Base-by-base conservation (phyloP, 1,284 basidiomycete species). In the Melanopsichium pennsylvanicum region DNA sequence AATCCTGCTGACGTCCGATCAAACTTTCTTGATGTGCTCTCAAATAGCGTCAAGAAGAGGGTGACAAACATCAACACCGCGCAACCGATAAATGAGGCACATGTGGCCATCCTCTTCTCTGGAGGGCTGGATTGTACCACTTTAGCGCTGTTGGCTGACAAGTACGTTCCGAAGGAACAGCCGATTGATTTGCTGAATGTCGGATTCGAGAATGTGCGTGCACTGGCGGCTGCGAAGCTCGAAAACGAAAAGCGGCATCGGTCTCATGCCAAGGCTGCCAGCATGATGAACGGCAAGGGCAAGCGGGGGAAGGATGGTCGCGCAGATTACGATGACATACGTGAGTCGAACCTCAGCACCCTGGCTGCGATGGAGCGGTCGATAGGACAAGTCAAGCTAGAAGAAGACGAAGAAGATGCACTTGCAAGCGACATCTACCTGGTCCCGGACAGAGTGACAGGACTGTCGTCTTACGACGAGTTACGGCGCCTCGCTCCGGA, bases 141-240 rank as follows among this genome's bases (percentile, higher is more conserved):
- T 21, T 75, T 97, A 2, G 88, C 93, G 0, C 88, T 87, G 64
- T 83, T 97, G 0, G 89, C 92, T 0, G 86, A 94, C 74, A 42
- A 45, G 5, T 50, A 59, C 49, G 38, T 77, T 4, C 63, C 73
- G 85, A 32, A 90, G 93, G 78, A 35, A 3, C 69, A 80, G 52
- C 89, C 92, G 0, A 93, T 99, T 49, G 95, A 99, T 75, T 83
- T 99, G 0, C 83, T 99, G 19, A 98, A 97, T 74, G 93, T 99
- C 4, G 92, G 91, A 0, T 98, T 99, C 71, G 92, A 96, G 78
- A 96, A 96, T 75, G 92, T 92, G 10, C 86, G 91, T 4, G 76
- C 83, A 87, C 21, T 86, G 42, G 85, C 72, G 57, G 83, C 60
- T 22, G 59, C 69, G 1, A 60, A 55, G 36, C 70, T 70, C 58